Conservation (phyloP, 768 basidiomycete genomes). For the Boletus sensibilis region DNA sequence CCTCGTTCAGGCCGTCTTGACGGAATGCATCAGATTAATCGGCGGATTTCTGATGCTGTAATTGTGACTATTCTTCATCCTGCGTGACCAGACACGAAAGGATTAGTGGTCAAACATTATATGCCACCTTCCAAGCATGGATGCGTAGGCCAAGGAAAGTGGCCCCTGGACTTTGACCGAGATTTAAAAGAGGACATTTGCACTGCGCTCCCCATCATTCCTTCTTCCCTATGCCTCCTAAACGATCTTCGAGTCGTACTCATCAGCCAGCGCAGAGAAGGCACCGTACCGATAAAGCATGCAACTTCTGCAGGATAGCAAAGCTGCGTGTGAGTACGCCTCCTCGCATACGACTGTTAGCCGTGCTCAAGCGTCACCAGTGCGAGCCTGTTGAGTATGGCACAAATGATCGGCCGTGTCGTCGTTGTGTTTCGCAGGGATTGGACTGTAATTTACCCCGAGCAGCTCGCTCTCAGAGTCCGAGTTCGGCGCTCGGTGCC, state of each 20-base stretch:
- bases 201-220: constrained; percentile 7
- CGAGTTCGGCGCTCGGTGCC: constrained; percentile 7
- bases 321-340: constrained; percentile 18
- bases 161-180: constrained; percentile 7
- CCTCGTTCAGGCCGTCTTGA: constrained; percentile 14
- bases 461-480: constrained; percentile 24
- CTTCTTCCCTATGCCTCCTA: constrained; percentile 15
- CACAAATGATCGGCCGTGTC: constrained; percentile 17
- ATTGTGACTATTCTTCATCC: constrained; percentile 7
- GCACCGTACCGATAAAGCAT: constrained; percentile 16
- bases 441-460: constrained; percentile 15
- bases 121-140: constrained; percentile 9
- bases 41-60: constrained; percentile 13
- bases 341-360: neutral
- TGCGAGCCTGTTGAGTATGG: constrained; percentile 20
- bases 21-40: constrained; percentile 16
- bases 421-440: constrained; percentile 18
- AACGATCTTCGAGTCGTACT: constrained; percentile 3
- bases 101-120: neutral
- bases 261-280: constrained; percentile 15
- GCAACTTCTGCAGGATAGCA: constrained; percentile 18
- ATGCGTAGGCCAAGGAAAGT: constrained; percentile 9
- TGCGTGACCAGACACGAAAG: constrained; percentile 8
- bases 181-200: constrained; percentile 18
- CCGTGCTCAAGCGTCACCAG: constrained; percentile 12